Percentiles rank a stretch among this genome's conserved stretches.
These are phyloP conservation scores for Panaeolus papilionaceus DNA, from an alignment of 768 basidiomycete genomes.

Conservation along the genomic window DNA sequence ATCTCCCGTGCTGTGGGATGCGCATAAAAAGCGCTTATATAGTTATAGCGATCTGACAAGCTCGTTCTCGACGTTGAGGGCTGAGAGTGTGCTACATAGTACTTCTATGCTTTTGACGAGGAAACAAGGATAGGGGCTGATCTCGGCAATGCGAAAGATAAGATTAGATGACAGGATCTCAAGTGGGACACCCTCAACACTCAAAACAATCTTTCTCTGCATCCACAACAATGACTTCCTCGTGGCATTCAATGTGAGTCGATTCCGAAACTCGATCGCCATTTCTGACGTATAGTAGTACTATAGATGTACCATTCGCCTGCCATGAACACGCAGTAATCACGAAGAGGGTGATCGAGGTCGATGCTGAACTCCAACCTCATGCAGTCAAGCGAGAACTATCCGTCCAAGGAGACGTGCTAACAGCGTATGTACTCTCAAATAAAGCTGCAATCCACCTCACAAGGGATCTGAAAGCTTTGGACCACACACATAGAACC, in stretches of 20 bases:
- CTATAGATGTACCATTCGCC: slow-evolving; percentile 80
- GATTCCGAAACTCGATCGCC: not conserved
- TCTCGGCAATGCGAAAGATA: not conserved
- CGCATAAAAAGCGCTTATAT: not conserved
- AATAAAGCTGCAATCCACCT: not conserved
- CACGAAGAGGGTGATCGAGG: slow-evolving; percentile 84
- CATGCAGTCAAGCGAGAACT: slow-evolving; percentile 80
- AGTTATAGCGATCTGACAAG: not conserved
- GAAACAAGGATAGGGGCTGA: not conserved
- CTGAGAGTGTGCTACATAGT: not conserved
- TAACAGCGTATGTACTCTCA: slow-evolving; percentile 73
- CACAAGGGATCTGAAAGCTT: slow-evolving; percentile 19
- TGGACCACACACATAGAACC: slow-evolving; percentile 46
- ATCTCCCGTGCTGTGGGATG: too few species aligned
- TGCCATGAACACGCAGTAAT: slow-evolving; percentile 77
- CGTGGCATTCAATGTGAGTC: slow-evolving; percentile 22
- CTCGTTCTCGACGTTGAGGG: not conserved
- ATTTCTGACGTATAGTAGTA: slow-evolving; percentile 31
- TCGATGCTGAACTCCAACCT: slow-evolving; percentile 85
- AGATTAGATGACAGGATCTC: not conserved
- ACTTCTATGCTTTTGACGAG: not conserved
- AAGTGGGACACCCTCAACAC: not conserved
- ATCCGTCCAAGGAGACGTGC: slow-evolving; percentile 64
- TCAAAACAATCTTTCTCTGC: slow-evolving; percentile 12
- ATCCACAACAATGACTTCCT: slow-evolving; percentile 20